A percentile compares a stretch with the other conserved stretches of the same genome.
These are phyloP conservation scores for Typha latifolia DNA, from an alignment of 176 grass and related monocot species.

Conservation along the genomic window DNA sequence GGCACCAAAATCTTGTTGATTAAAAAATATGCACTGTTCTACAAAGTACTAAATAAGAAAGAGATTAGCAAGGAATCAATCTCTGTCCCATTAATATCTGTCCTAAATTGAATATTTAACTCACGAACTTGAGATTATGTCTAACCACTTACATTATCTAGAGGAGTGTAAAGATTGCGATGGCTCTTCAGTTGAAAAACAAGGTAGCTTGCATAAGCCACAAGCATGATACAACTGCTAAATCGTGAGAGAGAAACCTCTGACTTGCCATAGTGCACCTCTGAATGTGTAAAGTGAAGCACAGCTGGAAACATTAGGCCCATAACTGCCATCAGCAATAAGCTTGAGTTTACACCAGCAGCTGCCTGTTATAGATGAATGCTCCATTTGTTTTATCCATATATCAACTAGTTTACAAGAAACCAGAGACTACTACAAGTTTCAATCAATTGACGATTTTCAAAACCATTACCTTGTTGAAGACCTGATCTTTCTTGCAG, in stretches of 20 bases:
- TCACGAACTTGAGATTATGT: too few relatives aligned
- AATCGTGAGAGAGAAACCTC: constrained; percentile 96
- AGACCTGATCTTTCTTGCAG: constrained; percentile 69
- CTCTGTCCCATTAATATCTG: too few relatives aligned
- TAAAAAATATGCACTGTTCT: too few relatives aligned
- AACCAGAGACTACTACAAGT: background rate
- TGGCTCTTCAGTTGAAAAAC: constrained; percentile 94
- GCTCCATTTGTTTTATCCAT: constrained; percentile 1
- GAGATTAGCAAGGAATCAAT: too few relatives aligned
- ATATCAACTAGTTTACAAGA: background rate
- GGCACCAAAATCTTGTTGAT: too few relatives aligned
- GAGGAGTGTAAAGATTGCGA: constrained; percentile 62
- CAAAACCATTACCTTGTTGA: constrained; percentile 63
- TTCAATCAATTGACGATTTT: background rate
- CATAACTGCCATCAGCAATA: constrained; percentile 93
- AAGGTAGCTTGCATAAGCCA: constrained; percentile 93
- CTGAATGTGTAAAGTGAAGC: constrained; percentile 96
- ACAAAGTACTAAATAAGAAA: too few relatives aligned
- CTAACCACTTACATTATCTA: constrained; percentile 52
- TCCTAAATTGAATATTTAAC: too few relatives aligned
- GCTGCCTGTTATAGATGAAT: constrained; percentile 48
- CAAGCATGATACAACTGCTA: constrained; percentile 98
- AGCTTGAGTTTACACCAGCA: constrained; percentile 84
- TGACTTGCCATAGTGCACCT: constrained; percentile 92
- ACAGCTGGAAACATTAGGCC: constrained; percentile 96